Base-by-base conservation (phyloP, 805 yeast genomes). In the Kuraishia molischiana region DNA sequence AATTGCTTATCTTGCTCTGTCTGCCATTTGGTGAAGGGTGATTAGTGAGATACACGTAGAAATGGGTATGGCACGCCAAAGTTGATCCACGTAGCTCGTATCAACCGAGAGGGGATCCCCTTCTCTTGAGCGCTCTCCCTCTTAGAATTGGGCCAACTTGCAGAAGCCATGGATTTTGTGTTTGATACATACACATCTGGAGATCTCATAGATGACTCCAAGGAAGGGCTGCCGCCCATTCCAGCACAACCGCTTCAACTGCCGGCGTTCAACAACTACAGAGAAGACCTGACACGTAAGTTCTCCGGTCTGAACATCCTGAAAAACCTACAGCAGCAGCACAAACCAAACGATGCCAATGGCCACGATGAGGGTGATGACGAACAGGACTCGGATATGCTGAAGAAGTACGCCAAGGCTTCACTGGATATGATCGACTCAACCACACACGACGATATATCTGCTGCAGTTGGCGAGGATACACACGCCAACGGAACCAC, bases 241-340 rank as follows among this genome's bases (percentile, higher is more conserved):
- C 68, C 69, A 1, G 60, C 67, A 2, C 62, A 62, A 5, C 68
- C 69, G 3, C 46, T 64, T 36, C 51, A 57, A 13, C 47, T 66
- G 2, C 63, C 69, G 5, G 48, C 52, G 19, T 48, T 65, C 35
- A 62, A 58, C 34, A 43, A 56, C 3, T 46, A 41, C 48, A 47
- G 49, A 33, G 53, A 61, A 14, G 66, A 64, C 38, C 44, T 62
- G 32, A 58, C 67, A 14, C 57, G 61, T 36, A 58, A 56, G 19
- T 47, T 64, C 4, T 61, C 69, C 4, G 45, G 59, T 24, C 44
- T 64, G 34, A 54, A 45, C 34, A 54, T 58, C 11, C 39, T 58
- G 40, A 58, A 53, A 32, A 52, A 46, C 37, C 44, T 58, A 26
- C 44, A 38, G 30, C 41, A 35, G 24, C 37, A 28, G 29, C 38